Base-by-base conservation (phyloP, 495 filamentous ascomycete genomes). In the Trichoderma parareesei region DNA sequence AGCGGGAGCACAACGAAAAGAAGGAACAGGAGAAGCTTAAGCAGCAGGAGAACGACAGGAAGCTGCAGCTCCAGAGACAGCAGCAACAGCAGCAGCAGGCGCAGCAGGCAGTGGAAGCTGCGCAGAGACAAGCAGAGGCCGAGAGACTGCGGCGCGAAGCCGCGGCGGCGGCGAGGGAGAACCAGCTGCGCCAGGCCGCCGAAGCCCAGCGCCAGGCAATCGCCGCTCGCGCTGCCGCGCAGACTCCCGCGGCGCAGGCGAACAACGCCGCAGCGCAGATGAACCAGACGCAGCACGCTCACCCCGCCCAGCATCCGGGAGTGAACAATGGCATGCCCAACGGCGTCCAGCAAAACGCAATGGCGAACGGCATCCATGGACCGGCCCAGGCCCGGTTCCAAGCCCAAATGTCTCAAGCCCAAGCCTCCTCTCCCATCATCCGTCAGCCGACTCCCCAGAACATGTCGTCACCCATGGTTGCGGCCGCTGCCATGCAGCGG, bases 401-500 rank as follows among this genome's bases (percentile, higher is more conserved):
- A 11, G 80, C 84, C 65, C 82, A 83, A 46, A 82, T 87, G 16
- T 86, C 85, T 5, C 90, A 92, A 73, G 81, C 83, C 7, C 86
- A 85, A 61, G 85, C 85, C 38, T 92, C 90, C 6, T 95, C 91
- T 11, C 92, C 92, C 0, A 81, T 93, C 67, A 76, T 90, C 59
- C 84, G 90, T 41, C 88, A 93, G 61, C 86, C 87, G 64, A 96
- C 92, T 3, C 91, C 92, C 6, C 89, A 90, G 68, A 84, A 79
- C 44, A 84, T 83, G 64, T 91, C 90, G 27, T 94, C 92, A 18
- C 91, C 92, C 4, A 81, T 90, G 71, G 84, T 90, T 35, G 35
- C 20, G 64, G 87, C 79, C 63, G 87, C 89, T 43, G 82, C 91
- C 0, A 94, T 96, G 91, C 86, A 86, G 49, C 81, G 86, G 64